A percentile compares a stretch with the other conserved stretches of the same genome.
phyloP scores from a whole-genome alignment of 352 stramenopile genomes.

The Lagenidium sp. region DNA sequence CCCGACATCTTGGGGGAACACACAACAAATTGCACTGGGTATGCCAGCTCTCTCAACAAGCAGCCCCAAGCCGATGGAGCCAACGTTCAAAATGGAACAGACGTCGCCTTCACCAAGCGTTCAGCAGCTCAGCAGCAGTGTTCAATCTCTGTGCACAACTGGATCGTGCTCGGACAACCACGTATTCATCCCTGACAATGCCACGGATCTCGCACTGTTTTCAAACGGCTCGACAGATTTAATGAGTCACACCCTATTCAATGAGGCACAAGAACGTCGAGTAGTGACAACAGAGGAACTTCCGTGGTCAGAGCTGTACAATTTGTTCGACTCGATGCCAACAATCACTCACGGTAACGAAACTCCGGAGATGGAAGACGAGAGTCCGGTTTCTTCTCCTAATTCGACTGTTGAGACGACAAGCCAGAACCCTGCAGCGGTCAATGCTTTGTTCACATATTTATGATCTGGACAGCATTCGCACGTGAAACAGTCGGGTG shows the following conservation, averaged over 20 bases:
- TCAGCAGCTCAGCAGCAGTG: neutral
- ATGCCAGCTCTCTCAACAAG: no score
- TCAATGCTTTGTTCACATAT: no score
- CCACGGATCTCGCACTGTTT: neutral
- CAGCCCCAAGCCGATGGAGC: neutral
- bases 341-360: conserved; percentile 31
- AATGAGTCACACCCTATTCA: conserved; percentile 57
- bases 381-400: conserved; percentile 13
- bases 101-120: neutral
- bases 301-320: conserved; percentile 77
- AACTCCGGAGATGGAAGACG: conserved; percentile 34
- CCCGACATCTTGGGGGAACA: neutral
- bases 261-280: conserved; percentile 41
- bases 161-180: no score
- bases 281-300: conserved; percentile 67
- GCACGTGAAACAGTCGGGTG: no score
- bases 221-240: conserved; percentile 18
- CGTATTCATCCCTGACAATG: conserved; percentile 5
- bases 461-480: no score
- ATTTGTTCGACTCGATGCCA: conserved; percentile 56
- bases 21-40: no score
- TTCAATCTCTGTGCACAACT: no score
- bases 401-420: no score
- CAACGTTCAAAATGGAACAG: neutral
- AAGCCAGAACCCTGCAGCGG: no score